Evolutionary conservation across 768 basidiomycete species (phyloP).

Genomic region (Mycena leptocephala): DNA sequence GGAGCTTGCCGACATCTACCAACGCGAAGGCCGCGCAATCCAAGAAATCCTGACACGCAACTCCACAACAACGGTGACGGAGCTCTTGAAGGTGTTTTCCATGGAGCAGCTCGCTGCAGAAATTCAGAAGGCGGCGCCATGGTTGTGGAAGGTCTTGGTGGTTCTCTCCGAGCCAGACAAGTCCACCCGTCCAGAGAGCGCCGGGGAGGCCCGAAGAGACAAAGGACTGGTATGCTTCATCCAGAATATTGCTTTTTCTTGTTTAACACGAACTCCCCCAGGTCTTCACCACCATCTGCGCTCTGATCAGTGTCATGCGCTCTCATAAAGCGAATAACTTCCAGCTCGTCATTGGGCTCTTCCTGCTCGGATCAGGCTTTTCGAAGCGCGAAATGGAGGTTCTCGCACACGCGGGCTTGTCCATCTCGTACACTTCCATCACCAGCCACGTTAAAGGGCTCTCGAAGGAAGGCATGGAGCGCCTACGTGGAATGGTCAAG

Average conservation of each 20-base stretch:
- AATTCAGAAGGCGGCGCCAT: background rate
- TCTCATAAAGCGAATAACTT: constrained; percentile 36
- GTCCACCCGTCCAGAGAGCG: background rate
- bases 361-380: constrained; percentile 34
- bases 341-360: constrained; percentile 32
- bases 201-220: background rate
- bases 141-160: background rate
- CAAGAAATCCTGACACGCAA: constrained; percentile 11
- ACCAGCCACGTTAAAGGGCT: constrained; percentile 23
- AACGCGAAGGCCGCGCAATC: constrained; percentile 17
- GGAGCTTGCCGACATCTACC: background rate
- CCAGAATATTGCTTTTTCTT: too few species aligned
- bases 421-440: constrained; percentile 20
- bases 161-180: background rate
- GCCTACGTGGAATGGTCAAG: too few species aligned
- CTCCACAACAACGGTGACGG: too few species aligned
- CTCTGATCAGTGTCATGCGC: constrained; percentile 24
- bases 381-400: constrained; percentile 34
- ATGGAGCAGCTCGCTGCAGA: background rate
- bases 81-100: constrained; percentile 7
- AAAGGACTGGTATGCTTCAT: background rate
- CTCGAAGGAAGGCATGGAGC: too few species aligned
- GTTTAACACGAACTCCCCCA: background rate
- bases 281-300: constrained; percentile 36
- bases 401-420: constrained; percentile 34